Evolutionary conservation across 2,329 filamentous ascomycete genomes (phyloP).

Genomic region (Simplicillium sp.): DNA sequence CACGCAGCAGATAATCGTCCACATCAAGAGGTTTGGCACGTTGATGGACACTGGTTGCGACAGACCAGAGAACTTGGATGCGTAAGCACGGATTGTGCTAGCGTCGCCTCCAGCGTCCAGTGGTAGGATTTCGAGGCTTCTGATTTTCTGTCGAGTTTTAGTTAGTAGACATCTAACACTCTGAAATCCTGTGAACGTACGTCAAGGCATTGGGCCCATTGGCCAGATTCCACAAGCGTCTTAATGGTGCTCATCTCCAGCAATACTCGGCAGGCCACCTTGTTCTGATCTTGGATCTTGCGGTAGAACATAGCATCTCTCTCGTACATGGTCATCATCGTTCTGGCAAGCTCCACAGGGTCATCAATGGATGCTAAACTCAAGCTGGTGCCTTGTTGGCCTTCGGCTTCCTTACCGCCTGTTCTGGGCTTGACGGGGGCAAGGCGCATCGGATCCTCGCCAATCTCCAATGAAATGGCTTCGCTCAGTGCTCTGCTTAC

Average conservation of each 20-base stretch:
- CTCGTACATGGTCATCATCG: constrained; percentile 56
- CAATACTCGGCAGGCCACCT: constrained; percentile 45
- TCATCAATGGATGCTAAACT: constrained; percentile 51
- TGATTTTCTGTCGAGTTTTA: constrained; percentile 50
- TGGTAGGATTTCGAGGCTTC: constrained; percentile 68
- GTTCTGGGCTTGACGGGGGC: constrained; percentile 69
- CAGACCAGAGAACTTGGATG: constrained; percentile 70
- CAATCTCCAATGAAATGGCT: constrained; percentile 76
- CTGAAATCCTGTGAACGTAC: constrained; percentile 30
- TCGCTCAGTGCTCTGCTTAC: constrained; percentile 87
- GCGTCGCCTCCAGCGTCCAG: constrained; percentile 67
- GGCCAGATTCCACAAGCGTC: constrained; percentile 39
- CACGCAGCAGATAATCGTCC: constrained; percentile 83
- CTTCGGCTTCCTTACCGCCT: constrained; percentile 26
- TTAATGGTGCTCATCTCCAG: constrained; percentile 55
- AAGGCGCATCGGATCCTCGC: constrained; percentile 68
- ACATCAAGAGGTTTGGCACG: constrained; percentile 84
- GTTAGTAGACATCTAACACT: constrained; percentile 8
- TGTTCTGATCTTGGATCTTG: constrained; percentile 47
- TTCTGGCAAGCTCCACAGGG: constrained; percentile 48
- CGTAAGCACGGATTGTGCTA: constrained; percentile 66
- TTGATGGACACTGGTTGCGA: constrained; percentile 78
- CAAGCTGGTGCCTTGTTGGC: constrained; percentile 44
- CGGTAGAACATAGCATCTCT: constrained; percentile 51
- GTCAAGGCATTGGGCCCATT: constrained; percentile 50